Conservation (phyloP, 2,329 filamentous ascomycete species). For the Xylaria sp. region DNA sequence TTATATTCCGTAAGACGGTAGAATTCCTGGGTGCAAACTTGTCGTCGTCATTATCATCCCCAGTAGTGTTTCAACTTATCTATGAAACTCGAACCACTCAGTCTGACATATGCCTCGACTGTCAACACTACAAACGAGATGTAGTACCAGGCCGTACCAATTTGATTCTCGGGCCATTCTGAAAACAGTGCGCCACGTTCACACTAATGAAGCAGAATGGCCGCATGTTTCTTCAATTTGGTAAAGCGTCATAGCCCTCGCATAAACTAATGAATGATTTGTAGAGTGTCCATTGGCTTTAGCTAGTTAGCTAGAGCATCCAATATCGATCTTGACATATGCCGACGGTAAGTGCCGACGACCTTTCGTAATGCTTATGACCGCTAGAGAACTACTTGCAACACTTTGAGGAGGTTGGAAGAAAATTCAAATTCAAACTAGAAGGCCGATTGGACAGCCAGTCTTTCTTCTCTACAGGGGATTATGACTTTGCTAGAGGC, state of each 20-base stretch:
- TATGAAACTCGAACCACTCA: background rate
- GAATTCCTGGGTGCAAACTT: background rate
- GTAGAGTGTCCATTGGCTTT: background rate
- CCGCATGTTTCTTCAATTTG: constrained; percentile 14
- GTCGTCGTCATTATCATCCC: background rate
- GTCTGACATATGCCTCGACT: background rate
- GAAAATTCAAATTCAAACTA: constrained; percentile 13
- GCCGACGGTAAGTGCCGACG: constrained; percentile 28
- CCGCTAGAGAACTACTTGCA: background rate
- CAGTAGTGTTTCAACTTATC: background rate
- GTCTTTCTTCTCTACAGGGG: background rate
- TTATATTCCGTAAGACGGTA: background rate
- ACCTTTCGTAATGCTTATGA: constrained; percentile 1
- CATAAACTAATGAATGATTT: constrained; percentile 11
- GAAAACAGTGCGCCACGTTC: constrained; percentile 6
- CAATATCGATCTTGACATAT: constrained; percentile 7
- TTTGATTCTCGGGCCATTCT: constrained; percentile 7
- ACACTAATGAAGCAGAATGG: constrained; percentile 6
- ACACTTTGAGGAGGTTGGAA: background rate
- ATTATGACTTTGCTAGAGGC: constrained; percentile 2
- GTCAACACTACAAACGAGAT: background rate
- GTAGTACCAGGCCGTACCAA: constrained; percentile 1
- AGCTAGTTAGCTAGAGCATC: background rate
- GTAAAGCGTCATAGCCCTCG: constrained; percentile 18
- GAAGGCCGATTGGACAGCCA: background rate